Percentiles rank a stretch among this genome's conserved stretches.
Evolutionary conservation across 1,139 yeast species (phyloP).

Genomic region (Sugiyamaella xylanicola): DNA sequence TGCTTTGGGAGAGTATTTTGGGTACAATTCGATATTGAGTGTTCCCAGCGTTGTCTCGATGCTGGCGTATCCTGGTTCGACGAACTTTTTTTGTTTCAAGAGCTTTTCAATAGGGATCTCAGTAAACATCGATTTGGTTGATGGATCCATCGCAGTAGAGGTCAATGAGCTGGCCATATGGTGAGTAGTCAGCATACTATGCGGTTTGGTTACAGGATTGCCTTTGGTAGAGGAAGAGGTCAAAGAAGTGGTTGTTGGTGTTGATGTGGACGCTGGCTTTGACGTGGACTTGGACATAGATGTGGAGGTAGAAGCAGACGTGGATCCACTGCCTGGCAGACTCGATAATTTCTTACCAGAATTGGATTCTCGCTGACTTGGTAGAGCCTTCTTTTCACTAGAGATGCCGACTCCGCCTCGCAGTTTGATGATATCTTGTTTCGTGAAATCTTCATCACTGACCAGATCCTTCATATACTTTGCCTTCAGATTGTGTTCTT

Average conservation of each 20-base stretch:
- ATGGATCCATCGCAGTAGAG: slow-evolving; percentile 40
- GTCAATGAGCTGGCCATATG: slow-evolving; percentile 43
- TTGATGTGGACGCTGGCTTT: too few species aligned
- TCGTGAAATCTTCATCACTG: slow-evolving; percentile 38
- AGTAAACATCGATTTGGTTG: slow-evolving; percentile 33
- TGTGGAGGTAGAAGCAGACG: too few species aligned
- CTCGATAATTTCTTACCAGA: background rate
- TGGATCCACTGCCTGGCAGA: too few species aligned
- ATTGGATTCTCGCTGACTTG: too few species aligned
- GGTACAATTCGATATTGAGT: slow-evolving; percentile 45
- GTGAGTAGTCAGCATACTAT: slow-evolving; percentile 36
- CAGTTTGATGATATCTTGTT: slow-evolving; percentile 37
- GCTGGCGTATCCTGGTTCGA: slow-evolving; percentile 39
- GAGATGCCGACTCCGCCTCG: slow-evolving; percentile 32
- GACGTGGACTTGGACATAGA: too few species aligned
- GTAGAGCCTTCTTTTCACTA: too few species aligned
- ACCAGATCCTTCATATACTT: slow-evolving; percentile 41
- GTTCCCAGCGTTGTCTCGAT: slow-evolving; percentile 48
- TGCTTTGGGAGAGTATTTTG: slow-evolving; percentile 48
- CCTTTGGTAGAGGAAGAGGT: background rate
- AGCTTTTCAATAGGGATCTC: slow-evolving; percentile 34
- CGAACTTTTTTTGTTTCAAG: slow-evolving; percentile 38
- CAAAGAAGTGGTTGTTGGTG: too few species aligned
- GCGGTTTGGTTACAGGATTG: background rate
- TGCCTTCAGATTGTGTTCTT: slow-evolving; percentile 39